phyloP scores from a whole-genome alignment of 306 rosid genomes.

The Quercus mongolica region DNA sequence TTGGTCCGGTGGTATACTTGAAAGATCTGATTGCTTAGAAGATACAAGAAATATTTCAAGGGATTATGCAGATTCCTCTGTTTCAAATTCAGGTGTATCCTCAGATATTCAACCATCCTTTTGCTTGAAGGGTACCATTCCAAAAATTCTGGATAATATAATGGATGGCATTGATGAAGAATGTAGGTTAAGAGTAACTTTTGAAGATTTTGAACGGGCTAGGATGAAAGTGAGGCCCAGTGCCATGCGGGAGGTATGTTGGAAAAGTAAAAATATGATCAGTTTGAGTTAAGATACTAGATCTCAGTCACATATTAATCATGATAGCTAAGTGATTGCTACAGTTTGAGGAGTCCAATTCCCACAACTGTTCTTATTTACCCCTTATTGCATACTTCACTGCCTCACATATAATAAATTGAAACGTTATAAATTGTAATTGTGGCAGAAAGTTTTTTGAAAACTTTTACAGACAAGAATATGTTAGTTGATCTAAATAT shows the following conservation, averaged over 20 bases:
- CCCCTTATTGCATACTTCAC: neutral
- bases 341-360: neutral
- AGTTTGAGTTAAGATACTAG: neutral
- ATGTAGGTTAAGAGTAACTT: slow-evolving; percentile 44
- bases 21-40: slow-evolving; percentile 27
- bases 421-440: neutral
- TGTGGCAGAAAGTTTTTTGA: neutral
- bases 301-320: neutral
- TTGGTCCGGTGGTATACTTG: slow-evolving; percentile 22
- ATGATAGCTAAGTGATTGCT: neutral
- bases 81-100: slow-evolving; percentile 32
- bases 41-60: slow-evolving; percentile 17
- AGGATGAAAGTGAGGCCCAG: slow-evolving; percentile 80
- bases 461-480: neutral
- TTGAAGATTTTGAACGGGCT: slow-evolving; percentile 85
- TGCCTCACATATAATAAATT: neutral
- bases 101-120: slow-evolving; percentile 25
- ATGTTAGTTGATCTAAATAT: neutral
- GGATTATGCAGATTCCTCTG: slow-evolving; percentile 37
- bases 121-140: slow-evolving; percentile 25
- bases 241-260: slow-evolving; percentile 93
- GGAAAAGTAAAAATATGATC: neutral
- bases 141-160: slow-evolving; percentile 26
- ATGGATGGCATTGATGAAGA: slow-evolving; percentile 35
- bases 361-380: neutral